A percentile compares a stretch with the other conserved stretches of the same genome.
phyloP scores from a whole-genome alignment of 345 rosid species.

The Eucalyptus pauciflora region DNA sequence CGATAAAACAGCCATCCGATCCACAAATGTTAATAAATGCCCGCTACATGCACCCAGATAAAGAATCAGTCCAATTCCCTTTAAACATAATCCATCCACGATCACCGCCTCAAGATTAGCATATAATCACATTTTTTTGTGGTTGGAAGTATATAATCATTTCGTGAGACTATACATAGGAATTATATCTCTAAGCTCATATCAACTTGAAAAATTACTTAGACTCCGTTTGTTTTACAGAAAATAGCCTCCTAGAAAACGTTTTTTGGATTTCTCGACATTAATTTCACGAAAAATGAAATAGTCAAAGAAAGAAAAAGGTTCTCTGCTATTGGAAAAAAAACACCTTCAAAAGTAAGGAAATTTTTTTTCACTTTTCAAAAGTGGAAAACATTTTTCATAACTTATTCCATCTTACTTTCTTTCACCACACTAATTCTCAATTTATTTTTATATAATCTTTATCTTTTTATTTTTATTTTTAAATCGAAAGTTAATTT shows the following conservation, averaged over 20 bases:
- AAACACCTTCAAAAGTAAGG: too few relatives aligned
- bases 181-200: neutral
- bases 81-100: neutral
- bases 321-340: too few relatives aligned
- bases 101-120: neutral
- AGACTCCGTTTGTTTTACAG: too few relatives aligned
- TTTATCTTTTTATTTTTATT: too few relatives aligned
- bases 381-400: fast-evolving
- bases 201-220: neutral
- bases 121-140: neutral
- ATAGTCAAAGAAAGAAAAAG: too few relatives aligned
- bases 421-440: too few relatives aligned
- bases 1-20: neutral
- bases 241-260: fast-evolving
- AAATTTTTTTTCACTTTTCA: too few relatives aligned
- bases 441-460: too few relatives aligned
- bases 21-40: neutral
- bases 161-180: neutral
- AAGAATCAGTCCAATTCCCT: neutral
- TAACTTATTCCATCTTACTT: too few relatives aligned
- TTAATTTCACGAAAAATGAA: too few relatives aligned
- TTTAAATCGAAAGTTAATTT: too few relatives aligned
- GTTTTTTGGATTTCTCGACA: fast-evolving
- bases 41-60: neutral
- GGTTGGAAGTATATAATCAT: neutral